A percentile compares a stretch with the other conserved stretches of the same genome.
Conservation (phyloP, 495 filamentous ascomycete species). For the Penicillium chermesinum region DNA sequence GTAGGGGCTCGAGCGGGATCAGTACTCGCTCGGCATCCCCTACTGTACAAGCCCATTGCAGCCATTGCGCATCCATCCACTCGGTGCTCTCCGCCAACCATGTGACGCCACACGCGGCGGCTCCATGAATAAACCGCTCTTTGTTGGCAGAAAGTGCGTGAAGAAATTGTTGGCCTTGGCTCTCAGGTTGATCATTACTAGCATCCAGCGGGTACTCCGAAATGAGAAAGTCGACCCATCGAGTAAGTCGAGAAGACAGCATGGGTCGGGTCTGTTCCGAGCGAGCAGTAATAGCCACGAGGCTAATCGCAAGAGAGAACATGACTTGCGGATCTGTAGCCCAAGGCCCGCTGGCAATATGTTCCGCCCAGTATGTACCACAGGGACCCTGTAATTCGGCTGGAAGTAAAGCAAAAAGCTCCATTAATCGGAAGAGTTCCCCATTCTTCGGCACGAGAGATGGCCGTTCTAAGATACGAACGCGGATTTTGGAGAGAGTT, state of each 20-base stretch:
- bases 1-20: constrained; percentile 34
- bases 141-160: not conserved
- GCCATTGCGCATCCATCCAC: constrained; percentile 40
- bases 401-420: constrained; percentile 31
- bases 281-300: constrained; percentile 18
- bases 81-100: constrained; percentile 25
- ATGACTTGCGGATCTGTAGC: constrained; percentile 14
- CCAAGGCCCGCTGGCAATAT: not conserved
- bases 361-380: constrained; percentile 14
- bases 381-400: constrained; percentile 23
- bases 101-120: constrained; percentile 10
- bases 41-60: constrained; percentile 40
- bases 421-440: constrained; percentile 33
- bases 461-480: constrained; percentile 33
- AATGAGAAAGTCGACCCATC: constrained; percentile 36
- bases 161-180: not conserved
- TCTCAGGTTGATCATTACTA: constrained; percentile 15
- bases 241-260: constrained; percentile 28
- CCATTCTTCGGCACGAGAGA: constrained; percentile 35
- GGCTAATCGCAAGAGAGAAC: constrained; percentile 18
- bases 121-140: not conserved
- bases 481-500: constrained; percentile 26
- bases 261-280: constrained; percentile 11
- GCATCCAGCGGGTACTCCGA: constrained; percentile 25
- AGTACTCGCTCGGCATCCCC: constrained; percentile 37